Percentiles rank a stretch among this genome's conserved stretches.
Evolutionary conservation across 768 basidiomycete genomes (phyloP).

Genomic region (Auriculariales sp.): DNA sequence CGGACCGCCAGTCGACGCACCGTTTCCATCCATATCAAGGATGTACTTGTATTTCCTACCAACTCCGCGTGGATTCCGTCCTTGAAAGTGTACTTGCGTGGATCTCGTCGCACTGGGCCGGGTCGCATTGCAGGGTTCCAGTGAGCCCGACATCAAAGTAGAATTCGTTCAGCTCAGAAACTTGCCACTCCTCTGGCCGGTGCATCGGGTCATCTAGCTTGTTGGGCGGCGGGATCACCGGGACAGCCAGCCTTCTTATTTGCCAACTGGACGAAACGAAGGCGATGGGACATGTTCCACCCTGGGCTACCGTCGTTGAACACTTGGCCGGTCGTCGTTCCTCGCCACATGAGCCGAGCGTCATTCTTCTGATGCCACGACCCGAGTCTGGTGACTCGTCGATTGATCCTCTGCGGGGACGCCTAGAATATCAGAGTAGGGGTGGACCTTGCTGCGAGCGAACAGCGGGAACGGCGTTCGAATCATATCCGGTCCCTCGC

Average conservation of each 20-base stretch:
- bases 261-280: constrained; percentile 28
- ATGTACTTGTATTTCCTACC: constrained; percentile 49
- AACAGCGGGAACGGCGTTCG: constrained; percentile 33
- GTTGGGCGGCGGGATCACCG: constrained; percentile 23
- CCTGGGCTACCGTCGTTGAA: constrained; percentile 20
- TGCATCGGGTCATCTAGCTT: constrained; percentile 18
- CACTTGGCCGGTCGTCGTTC: constrained; percentile 53
- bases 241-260: constrained; percentile 24
- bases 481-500: too few relatives aligned
- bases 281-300: constrained; percentile 41
- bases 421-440: constrained; percentile 41
- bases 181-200: constrained; percentile 11
- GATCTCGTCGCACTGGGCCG: constrained; percentile 28
- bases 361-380: constrained; percentile 50
- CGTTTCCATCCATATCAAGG: constrained; percentile 25
- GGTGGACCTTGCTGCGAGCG: constrained; percentile 29
- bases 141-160: constrained; percentile 48
- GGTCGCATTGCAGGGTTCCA: constrained; percentile 23
- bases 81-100: constrained; percentile 33
- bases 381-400: constrained; percentile 35
- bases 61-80: constrained; percentile 24
- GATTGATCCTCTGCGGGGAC: background rate
- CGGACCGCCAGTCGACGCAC: background rate
- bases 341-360: constrained; percentile 56
- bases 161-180: constrained; percentile 28